Percentiles rank a stretch among this genome's conserved stretches.
Evolutionary conservation across 306 rosid species (phyloP).

Genomic region (Trifolium subterraneum): DNA sequence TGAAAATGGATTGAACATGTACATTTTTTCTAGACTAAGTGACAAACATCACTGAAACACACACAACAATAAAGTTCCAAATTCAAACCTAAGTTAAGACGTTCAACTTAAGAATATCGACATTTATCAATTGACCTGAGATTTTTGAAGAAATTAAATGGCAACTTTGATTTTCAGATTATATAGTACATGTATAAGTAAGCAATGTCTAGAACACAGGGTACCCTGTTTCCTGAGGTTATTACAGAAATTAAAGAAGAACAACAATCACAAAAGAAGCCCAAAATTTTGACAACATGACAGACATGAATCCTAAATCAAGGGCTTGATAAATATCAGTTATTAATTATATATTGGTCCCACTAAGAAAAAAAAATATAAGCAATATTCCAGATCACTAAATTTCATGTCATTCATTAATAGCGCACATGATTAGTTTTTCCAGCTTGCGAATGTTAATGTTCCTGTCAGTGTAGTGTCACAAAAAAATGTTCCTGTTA

Average conservation of each 20-base stretch:
- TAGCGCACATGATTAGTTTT: conserved; percentile 33
- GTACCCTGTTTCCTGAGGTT: conserved; percentile 30
- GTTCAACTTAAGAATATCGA: too few relatives aligned
- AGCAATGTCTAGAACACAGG: conserved; percentile 35
- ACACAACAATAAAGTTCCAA: too few relatives aligned
- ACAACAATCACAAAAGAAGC: conserved; percentile 23
- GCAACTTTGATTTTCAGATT: conserved; percentile 15
- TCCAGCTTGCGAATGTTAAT: conserved; percentile 20
- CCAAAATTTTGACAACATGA: conserved; percentile 47
- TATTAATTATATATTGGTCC: conserved; percentile 4
- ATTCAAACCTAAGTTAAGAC: too few relatives aligned
- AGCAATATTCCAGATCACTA: conserved; percentile 30
- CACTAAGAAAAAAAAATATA: conserved; percentile 18
- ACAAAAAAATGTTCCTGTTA: too few relatives aligned
- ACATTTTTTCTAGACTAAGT: too few relatives aligned
- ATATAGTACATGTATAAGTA: neutral
- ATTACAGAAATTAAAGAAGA: conserved; percentile 34
- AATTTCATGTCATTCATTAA: conserved; percentile 43
- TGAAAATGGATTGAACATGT: too few relatives aligned
- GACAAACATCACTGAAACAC: too few relatives aligned
- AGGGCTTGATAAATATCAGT: conserved; percentile 33
- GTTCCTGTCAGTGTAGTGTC: neutral
- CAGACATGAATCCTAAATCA: conserved; percentile 51
- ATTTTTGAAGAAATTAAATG: too few relatives aligned
- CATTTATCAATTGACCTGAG: too few relatives aligned